These are phyloP conservation scores for Aspergillus indologenus DNA, from an alignment of 495 filamentous ascomycete species.

Conservation along the genomic window DNA sequence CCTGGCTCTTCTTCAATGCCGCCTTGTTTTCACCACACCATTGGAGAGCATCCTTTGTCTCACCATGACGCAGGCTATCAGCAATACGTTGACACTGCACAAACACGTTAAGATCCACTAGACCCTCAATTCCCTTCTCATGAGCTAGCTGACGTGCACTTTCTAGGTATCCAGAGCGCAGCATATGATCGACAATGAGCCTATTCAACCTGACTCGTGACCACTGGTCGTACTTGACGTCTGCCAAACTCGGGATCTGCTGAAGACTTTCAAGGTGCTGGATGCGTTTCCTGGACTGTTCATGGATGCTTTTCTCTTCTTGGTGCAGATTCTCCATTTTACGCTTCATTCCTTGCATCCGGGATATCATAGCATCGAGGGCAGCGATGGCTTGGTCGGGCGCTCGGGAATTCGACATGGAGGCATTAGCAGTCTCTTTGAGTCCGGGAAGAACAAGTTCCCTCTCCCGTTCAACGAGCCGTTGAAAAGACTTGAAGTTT, in stretches of 20 bases:
- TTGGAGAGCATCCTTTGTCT: slow-evolving; percentile 70
- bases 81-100: slow-evolving; percentile 75
- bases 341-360: slow-evolving; percentile 80
- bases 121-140: slow-evolving; percentile 67
- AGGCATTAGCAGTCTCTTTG: slow-evolving; percentile 64
- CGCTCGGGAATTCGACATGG: slow-evolving; percentile 55
- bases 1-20: slow-evolving; percentile 77
- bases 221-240: slow-evolving; percentile 94
- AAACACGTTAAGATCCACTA: slow-evolving; percentile 90
- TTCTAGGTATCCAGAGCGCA: slow-evolving; percentile 76
- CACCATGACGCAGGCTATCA: slow-evolving; percentile 64
- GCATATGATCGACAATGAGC: slow-evolving; percentile 83
- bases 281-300: slow-evolving; percentile 71
- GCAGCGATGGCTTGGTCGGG: slow-evolving; percentile 68
- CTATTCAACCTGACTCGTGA: slow-evolving; percentile 75
- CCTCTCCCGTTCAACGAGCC: slow-evolving; percentile 74
- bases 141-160: slow-evolving; percentile 71
- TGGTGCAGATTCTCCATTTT: slow-evolving; percentile 76
- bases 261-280: slow-evolving; percentile 77
- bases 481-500: slow-evolving; percentile 87
- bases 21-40: slow-evolving; percentile 95
- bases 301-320: slow-evolving; percentile 71
- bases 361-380: slow-evolving; percentile 78
- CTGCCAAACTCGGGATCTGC: slow-evolving; percentile 73
- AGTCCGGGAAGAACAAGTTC: slow-evolving; percentile 66